phyloP scores from a whole-genome alignment of 306 rosid genomes.

The Sechiopsis laciniata region DNA sequence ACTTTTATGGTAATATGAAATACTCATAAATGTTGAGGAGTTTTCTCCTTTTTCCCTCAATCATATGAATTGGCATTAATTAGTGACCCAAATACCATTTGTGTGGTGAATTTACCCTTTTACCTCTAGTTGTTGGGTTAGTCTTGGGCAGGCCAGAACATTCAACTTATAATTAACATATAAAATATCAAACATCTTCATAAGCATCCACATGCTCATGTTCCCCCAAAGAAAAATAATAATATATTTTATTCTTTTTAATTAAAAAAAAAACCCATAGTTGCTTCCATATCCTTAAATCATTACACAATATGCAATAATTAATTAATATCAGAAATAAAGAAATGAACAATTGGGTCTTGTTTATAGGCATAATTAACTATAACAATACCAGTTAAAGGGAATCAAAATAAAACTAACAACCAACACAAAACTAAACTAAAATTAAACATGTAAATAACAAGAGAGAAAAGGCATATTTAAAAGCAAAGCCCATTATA shows the following conservation, averaged over 20 bases:
- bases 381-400: neutral
- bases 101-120: neutral
- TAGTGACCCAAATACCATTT: neutral
- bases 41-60: neutral
- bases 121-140: conserved; percentile 3
- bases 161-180: neutral
- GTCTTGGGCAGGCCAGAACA: conserved; percentile 9
- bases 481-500: conserved; percentile 20
- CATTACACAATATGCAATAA: neutral
- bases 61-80: neutral
- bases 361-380: neutral
- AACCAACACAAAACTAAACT: neutral
- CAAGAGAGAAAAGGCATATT: neutral
- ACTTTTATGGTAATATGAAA: neutral
- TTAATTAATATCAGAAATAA: neutral
- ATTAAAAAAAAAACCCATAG: neutral
- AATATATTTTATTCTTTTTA: neutral
- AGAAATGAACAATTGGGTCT: neutral
- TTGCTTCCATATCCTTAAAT: conserved; percentile 14
- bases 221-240: neutral
- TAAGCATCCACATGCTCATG: conserved; percentile 17
- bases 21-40: neutral
- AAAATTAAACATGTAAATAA: neutral
- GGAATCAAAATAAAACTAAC: conserved; percentile 13
- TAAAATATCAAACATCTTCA: conserved; percentile 2